A percentile compares a stretch with the other conserved stretches of the same genome.
Evolutionary conservation across 371 early-diverging fungal genomes (phyloP).

Genomic region (Saksenaea vasiformis): DNA sequence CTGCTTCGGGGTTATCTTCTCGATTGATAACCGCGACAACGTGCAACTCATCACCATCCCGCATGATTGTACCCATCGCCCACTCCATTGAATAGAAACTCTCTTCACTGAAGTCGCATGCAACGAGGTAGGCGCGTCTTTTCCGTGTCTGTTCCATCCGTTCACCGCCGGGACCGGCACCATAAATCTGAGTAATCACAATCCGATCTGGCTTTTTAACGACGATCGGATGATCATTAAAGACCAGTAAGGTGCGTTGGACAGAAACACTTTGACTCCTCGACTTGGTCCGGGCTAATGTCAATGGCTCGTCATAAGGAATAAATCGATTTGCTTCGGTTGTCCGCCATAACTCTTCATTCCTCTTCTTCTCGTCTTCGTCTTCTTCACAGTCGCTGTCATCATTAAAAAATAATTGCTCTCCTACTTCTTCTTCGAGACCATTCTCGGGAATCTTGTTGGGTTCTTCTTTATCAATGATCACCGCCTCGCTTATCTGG

Average conservation of each 20-base stretch:
- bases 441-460: conserved; percentile 18
- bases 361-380: conserved; percentile 20
- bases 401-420: not conserved
- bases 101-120: conserved; percentile 47
- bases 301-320: conserved; percentile 11
- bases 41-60: conserved; percentile 58
- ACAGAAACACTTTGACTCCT: conserved; percentile 17
- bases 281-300: conserved; percentile 11
- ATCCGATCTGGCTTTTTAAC: conserved; percentile 14
- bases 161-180: conserved; percentile 26
- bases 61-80: conserved; percentile 59
- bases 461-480: conserved; percentile 11
- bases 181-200: conserved; percentile 21
- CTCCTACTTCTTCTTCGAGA: conserved; percentile 11
- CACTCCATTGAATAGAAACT: conserved; percentile 51
- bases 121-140: conserved; percentile 36
- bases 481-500: conserved; percentile 1
- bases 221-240: conserved; percentile 12
- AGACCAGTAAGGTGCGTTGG: conserved; percentile 15
- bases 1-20: conserved; percentile 48
- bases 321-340: conserved; percentile 34
- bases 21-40: conserved; percentile 50
- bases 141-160: conserved; percentile 17
- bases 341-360: conserved; percentile 29
- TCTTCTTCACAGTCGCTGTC: conserved; percentile 7